phyloP scores from a whole-genome alignment of 352 stramenopile genomes.

The Blastocystis sp. region DNA sequence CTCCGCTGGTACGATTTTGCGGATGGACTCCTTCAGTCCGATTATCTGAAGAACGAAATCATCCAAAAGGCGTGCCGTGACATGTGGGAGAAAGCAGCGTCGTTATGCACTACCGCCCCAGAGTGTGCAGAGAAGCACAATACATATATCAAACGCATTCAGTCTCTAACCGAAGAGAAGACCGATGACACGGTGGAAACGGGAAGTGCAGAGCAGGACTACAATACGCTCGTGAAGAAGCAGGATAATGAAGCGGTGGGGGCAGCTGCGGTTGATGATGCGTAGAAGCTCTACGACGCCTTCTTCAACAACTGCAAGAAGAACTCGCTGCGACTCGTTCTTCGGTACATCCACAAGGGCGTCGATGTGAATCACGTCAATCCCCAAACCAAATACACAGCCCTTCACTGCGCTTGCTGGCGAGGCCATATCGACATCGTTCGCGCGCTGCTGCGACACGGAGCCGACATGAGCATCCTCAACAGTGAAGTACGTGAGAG shows the following conservation, averaged over 20 bases:
- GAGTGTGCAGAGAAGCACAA: background rate
- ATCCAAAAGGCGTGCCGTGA: background rate
- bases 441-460: slow-evolving; percentile 31
- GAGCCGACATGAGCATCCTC: slow-evolving; percentile 37
- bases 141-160: background rate
- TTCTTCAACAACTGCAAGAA: slow-evolving; percentile 61
- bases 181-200: too few species aligned
- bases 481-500: slow-evolving; percentile 9
- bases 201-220: background rate
- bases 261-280: background rate
- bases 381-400: slow-evolving; percentile 67
- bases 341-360: slow-evolving; percentile 43
- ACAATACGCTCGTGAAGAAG: slow-evolving; percentile 23
- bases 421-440: slow-evolving; percentile 63
- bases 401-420: slow-evolving; percentile 61
- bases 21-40: background rate
- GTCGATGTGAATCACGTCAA: slow-evolving; percentile 54
- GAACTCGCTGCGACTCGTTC: slow-evolving; percentile 24
- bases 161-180: background rate
- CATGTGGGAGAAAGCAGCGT: background rate
- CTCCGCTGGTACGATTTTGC: slow-evolving; percentile 25
- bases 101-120: background rate
- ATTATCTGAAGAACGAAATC: slow-evolving; percentile 11
- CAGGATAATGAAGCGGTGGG: background rate
- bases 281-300: slow-evolving; percentile 49